phyloP scores from a whole-genome alignment of 2,329 filamentous ascomycete species.

The Trichoderma atroviride region DNA sequence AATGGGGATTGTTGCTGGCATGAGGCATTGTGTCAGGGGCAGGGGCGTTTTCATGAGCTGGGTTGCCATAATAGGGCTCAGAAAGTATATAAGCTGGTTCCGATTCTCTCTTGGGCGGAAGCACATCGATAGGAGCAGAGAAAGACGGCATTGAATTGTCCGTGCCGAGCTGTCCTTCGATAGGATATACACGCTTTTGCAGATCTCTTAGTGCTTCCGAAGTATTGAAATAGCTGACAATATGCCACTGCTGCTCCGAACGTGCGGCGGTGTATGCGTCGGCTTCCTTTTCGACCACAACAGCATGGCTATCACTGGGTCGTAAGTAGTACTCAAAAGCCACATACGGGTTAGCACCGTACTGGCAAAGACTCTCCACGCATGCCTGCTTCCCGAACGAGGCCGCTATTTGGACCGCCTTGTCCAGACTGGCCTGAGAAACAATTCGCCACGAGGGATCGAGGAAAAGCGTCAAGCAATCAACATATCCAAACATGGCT shows the following conservation, averaged over 20 bases:
- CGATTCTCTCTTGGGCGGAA: background rate
- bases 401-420: conserved; percentile 8
- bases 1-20: background rate
- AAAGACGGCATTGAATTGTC: background rate
- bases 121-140: background rate
- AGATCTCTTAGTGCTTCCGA: conserved; percentile 1
- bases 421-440: background rate
- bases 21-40: background rate
- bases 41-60: background rate
- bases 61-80: background rate
- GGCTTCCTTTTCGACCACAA: background rate
- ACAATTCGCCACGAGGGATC: background rate
- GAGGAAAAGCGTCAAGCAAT: conserved; percentile 6
- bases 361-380: background rate
- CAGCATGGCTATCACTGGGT: background rate
- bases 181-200: background rate
- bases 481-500: conserved; percentile 18
- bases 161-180: background rate
- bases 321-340: conserved; percentile 6
- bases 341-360: conserved; percentile 18
- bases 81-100: background rate
- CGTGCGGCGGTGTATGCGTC: background rate
- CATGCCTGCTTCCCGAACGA: conserved; percentile 14
- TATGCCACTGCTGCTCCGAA: background rate
- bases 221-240: conserved; percentile 7